Percentiles rank a stretch among this genome's conserved stretches.
Conservation (phyloP, 768 basidiomycete species). For the Tricholoma furcatifolium region DNA sequence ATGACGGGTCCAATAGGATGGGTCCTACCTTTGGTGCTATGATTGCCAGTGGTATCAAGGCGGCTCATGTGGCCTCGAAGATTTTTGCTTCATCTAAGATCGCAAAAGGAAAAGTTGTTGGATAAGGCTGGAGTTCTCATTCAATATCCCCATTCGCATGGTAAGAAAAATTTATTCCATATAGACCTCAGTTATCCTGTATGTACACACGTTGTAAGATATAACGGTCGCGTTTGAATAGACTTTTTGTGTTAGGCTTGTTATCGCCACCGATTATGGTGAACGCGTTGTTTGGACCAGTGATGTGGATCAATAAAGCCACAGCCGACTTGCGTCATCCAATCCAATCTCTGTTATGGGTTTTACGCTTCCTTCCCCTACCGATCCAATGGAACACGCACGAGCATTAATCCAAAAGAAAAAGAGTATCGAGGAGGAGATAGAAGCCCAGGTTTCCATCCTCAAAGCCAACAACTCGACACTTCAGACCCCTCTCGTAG, state of each 20-base stretch:
- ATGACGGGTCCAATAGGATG: slow-evolving; percentile 78
- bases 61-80: slow-evolving; percentile 62
- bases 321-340: background rate
- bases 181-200: background rate
- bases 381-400: slow-evolving; percentile 54
- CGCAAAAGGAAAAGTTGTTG: slow-evolving; percentile 55
- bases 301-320: too few relatives aligned
- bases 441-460: slow-evolving; percentile 59
- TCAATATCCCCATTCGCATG: background rate
- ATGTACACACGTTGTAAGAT: background rate
- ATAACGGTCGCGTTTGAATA: background rate
- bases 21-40: slow-evolving; percentile 80
- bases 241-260: background rate
- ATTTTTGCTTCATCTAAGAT: slow-evolving; percentile 49
- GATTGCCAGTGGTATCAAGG: slow-evolving; percentile 75
- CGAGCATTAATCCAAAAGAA: slow-evolving; percentile 66
- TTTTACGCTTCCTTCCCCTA: slow-evolving; percentile 42
- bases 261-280: background rate
- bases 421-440: slow-evolving; percentile 69
- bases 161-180: background rate
- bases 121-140: slow-evolving; percentile 16
- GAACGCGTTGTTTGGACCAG: slow-evolving; percentile 9
- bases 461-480: slow-evolving; percentile 62
- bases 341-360: slow-evolving; percentile 34
- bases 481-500: slow-evolving; percentile 76